Conservation (phyloP, 257 asterid species). For the Plantago major region DNA sequence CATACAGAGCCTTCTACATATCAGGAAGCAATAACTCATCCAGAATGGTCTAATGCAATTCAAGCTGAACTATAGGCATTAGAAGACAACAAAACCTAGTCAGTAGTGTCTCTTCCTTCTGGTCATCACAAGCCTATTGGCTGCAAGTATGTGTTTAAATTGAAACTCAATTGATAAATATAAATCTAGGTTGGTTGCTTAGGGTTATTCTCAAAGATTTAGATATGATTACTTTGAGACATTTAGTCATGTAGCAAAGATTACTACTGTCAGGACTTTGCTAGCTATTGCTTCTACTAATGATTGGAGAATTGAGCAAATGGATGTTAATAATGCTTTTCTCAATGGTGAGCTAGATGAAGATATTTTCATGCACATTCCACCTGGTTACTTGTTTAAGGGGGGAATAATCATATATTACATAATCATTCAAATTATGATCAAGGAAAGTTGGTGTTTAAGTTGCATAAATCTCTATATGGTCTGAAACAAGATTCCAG, state of each 20-base stretch:
- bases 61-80: background rate
- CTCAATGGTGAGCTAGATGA: no score
- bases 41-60: no score
- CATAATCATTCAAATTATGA: no score
- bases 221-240: background rate
- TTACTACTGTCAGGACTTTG: background rate
- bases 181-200: background rate
- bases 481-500: no score
- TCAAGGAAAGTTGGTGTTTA: no score
- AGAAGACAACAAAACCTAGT: background rate
- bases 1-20: no score
- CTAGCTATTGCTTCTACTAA: background rate
- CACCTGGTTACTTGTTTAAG: no score
- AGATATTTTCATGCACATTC: no score
- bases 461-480: no score
- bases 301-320: background rate
- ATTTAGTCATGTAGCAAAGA: background rate
- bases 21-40: no score
- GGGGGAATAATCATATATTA: no score
- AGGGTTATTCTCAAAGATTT: background rate
- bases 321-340: no score
- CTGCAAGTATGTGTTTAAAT: background rate
- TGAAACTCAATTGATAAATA: background rate
- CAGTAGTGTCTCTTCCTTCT: background rate
- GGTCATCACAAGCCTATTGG: background rate